phyloP scores from a whole-genome alignment of 1,284 basidiomycete species.

The Cryptococcus maquisensis region DNA sequence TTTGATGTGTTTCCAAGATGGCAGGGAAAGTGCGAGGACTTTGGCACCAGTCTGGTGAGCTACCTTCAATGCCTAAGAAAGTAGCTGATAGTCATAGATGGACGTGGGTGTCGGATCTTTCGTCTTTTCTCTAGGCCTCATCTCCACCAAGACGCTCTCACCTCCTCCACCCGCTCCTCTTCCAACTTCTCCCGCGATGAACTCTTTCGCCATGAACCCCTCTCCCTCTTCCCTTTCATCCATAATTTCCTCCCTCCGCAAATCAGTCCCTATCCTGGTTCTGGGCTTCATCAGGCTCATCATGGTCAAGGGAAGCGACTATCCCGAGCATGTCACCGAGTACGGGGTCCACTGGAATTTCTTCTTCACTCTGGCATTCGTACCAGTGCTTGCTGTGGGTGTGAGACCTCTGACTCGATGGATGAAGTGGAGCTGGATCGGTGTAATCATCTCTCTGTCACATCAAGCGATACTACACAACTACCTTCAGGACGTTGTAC shows the following conservation, averaged over 20 bases:
- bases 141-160: constrained; percentile 59
- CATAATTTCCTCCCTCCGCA: constrained; percentile 51
- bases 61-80: not conserved
- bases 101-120: constrained; percentile 89
- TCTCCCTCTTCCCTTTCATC: constrained; percentile 5
- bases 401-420: constrained; percentile 62
- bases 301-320: constrained; percentile 88
- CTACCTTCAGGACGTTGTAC: constrained; percentile 61
- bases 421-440: constrained; percentile 62
- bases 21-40: constrained; percentile 90
- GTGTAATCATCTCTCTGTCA: constrained; percentile 58
- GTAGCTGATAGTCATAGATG: constrained; percentile 61
- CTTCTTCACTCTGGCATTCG: constrained; percentile 82
- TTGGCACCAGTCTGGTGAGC: constrained; percentile 82
- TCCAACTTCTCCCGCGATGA: constrained; percentile 1
- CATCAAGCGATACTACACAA: constrained; percentile 65
- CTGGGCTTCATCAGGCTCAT: constrained; percentile 75
- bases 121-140: constrained; percentile 80
- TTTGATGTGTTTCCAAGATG: constrained; percentile 85
- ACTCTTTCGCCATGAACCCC: not conserved
- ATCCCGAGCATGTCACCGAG: constrained; percentile 94
- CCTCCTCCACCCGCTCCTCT: constrained; percentile 1
- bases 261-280: constrained; percentile 64
- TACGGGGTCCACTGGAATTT: constrained; percentile 99
- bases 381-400: constrained; percentile 71